Base-by-base conservation (phyloP, 805 yeast genomes). In the Ogataea saltuana region DNA sequence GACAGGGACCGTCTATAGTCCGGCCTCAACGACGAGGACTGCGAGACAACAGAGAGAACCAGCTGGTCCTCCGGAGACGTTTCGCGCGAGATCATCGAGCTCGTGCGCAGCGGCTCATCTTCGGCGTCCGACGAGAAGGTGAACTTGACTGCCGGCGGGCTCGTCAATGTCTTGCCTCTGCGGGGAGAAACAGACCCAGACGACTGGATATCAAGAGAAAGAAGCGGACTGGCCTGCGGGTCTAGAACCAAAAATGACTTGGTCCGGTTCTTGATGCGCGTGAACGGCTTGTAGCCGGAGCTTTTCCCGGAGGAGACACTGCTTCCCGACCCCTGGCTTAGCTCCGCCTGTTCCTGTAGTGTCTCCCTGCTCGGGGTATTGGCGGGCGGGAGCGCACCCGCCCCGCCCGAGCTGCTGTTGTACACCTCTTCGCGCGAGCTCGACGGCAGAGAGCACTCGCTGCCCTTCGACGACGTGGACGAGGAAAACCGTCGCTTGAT, bases 1-100 rank as follows among this genome's bases (percentile, higher is more conserved):
- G 60, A 56, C 3, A 46, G 36, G 0, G 59, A 51, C 22, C 57
- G 39, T 31, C 43, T 43, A 21, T 49, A 54, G 2, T 37, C 46
- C 2, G 59, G 60, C 18, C 60, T 34, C 4, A 22, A 32, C 6
- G 15, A 17, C 26, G 10, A 10, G 12, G 28, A 25, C 28, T 25
- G 28, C 12, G 10, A 13, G 28, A 13, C 28, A 6, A 11, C 19
- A 5, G 50, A 7, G 12, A 28, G 10, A 4, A 18, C 15, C n/a
- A 32, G 35, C 25, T 32, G 23, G 13, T 26, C 23, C n/a, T n/a
- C n/a, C n/a, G n/a, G n/a, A n/a, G 34, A 7, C 41, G 19, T n/a
- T 27, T 29, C n/a, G 17, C 18, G 31, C 8, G 31, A 13, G 19
- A 9, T 25, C 6, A 16, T 16, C 4, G 29, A 21, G 20, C 27